Evolutionary conservation across 2,329 filamentous ascomycete species (phyloP), one percentile per base, ranked within the genome.

Genomic region (Scytalidium sp.): DNA sequence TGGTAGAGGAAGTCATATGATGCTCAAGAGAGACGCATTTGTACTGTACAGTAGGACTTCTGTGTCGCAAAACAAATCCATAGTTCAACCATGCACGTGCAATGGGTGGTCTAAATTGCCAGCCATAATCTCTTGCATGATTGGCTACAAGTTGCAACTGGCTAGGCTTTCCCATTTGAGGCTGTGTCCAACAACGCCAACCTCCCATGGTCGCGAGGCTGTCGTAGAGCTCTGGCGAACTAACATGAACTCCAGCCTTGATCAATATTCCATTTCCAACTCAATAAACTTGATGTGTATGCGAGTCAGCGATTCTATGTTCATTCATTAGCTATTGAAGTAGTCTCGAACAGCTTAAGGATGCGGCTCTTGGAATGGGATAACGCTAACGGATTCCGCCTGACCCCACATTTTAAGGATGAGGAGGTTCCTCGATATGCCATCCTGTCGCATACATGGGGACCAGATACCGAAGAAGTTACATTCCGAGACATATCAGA

Each of bases 371-470:
- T 43, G 23, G 20, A n/a, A 43, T 22, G 20, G 19, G 41, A 43
- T 21, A 17, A 43, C 7, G 11, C 10, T 23, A 15, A 25, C 19
- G 41, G 41, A 22, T 25, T 43, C 15, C 41, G 41, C 17, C 23
- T 43, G 20, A 23, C 41, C 23, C 6, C 20, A 25, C 41, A 43
- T 20, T 32, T 36, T 36, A 36, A 10, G 13, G 41, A 39, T 43
- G 23, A 45, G 41, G 23, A 45, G 41, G 36, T 47, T 8, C 45
- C 45, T n/a, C 45, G 19, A n/a, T 47, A 47, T 41, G 45, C 45
- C 10, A 47, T 47, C 8, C 36, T 47, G 11, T 47, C 45, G 17
- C 32, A 47, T 41, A 47, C 29, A 8, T 47, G 45, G 45, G 45
- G 45, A 41, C n/a, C 21, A 17, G 13, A 23, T 44, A 23, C 20